phyloP scores from a whole-genome alignment of 352 stramenopile species.

The Globisporangium spinosum region DNA sequence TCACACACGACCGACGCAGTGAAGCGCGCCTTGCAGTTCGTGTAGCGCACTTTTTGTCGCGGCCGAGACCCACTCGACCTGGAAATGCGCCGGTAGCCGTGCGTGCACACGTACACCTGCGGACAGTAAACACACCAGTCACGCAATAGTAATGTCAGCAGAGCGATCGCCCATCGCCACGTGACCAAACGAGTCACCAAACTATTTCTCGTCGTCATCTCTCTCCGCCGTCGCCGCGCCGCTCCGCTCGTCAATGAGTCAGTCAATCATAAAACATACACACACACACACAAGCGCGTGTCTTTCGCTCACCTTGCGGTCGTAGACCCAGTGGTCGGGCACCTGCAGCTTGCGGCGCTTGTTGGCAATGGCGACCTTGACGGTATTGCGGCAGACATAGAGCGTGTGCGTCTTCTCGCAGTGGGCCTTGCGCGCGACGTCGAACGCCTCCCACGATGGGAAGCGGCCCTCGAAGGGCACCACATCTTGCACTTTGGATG shows the following conservation, averaged over 20 bases:
- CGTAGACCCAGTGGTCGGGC: slow-evolving; percentile 56
- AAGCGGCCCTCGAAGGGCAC: slow-evolving; percentile 67
- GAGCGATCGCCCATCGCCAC: background rate
- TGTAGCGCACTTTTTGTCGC: slow-evolving; percentile 66
- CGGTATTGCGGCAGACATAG: slow-evolving; percentile 77
- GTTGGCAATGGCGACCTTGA: slow-evolving; percentile 72
- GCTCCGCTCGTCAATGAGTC: background rate
- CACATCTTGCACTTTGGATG: slow-evolving; percentile 44
- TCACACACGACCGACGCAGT: slow-evolving; percentile 60
- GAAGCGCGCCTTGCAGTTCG: slow-evolving; percentile 63
- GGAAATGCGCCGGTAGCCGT: slow-evolving; percentile 67
- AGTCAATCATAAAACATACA: background rate
- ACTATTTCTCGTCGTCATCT: slow-evolving; percentile 2
- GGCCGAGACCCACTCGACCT: slow-evolving; percentile 57
- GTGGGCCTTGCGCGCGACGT: slow-evolving; percentile 57
- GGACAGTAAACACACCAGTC: background rate
- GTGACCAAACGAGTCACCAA: background rate
- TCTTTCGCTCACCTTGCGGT: slow-evolving; percentile 47
- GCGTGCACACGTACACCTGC: slow-evolving; percentile 70
- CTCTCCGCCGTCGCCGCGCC: background rate
- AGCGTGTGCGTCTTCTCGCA: slow-evolving; percentile 78
- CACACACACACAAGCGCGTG: background rate
- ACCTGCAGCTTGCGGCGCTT: slow-evolving; percentile 68
- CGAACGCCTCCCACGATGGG: slow-evolving; percentile 75
- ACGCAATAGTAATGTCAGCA: slow-evolving; percentile 7